Base-by-base conservation (phyloP, 345 rosid species). In the Rhodamnia rubescens region DNA sequence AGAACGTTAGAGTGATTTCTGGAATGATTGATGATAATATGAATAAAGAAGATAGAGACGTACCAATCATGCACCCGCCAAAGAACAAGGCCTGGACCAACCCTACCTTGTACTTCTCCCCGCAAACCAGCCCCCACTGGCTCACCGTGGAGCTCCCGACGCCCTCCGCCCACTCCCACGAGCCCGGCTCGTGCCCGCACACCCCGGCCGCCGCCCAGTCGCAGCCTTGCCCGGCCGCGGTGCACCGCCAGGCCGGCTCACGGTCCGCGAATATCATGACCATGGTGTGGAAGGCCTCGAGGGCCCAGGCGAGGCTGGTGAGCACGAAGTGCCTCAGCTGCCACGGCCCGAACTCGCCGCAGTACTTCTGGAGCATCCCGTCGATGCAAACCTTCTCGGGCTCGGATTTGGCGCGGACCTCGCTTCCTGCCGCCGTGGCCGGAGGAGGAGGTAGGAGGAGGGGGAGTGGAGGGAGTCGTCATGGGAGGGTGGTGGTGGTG, bases 271-370 rank as follows among this genome's bases (percentile, higher is more conserved):
- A 97, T 57, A 97, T 97, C 95, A 97, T 93, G 11, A 94, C 98
- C 99, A 97, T 97, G 53, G 98, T 92, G 87, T 97, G 99, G 83
- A 95, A 93, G 5, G 94, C 99, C 90, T 97, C 98, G 8, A 97
- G 90, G 10, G 98, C 95, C 98, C 99, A 97, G 0, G 98, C 99
- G 8, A 95, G 83, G 91, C 94, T 92, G 44, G 96, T 94, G 53
- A 95, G 83, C 53, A 97, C 92, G 54, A 97, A 97, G 92, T 97
- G 99, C 54, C 92, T 90, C 78, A 93, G 61, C 87, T 97, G 99
- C 98, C 99, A 97, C 82, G 86, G 50, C 86, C 99, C 99, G 85
- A 95, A 94, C 88, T 97, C 98, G 40, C 98, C 98, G 92, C 98
- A 93, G 89, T 95, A 87, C 83, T 89, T 92, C 50, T 88, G 91